These are phyloP conservation scores for Cytospora leucostoma DNA, from an alignment of 2,329 filamentous ascomycete genomes.

Conservation along the genomic window DNA sequence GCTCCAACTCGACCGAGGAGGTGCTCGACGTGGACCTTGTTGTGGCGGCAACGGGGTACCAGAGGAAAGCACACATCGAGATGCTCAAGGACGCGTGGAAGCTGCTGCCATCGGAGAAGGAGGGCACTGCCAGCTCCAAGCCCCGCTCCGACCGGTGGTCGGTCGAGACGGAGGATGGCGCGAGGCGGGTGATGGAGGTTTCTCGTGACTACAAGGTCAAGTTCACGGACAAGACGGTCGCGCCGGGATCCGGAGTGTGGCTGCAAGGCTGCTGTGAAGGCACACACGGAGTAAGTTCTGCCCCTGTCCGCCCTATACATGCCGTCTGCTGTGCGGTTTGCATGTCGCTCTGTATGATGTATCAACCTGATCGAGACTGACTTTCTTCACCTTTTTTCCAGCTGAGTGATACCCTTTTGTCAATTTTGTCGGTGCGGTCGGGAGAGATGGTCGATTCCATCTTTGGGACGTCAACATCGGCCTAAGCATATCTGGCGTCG, in stretches of 20 bases:
- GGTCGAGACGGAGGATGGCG: slow-evolving; percentile 24
- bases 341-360: too few relatives aligned
- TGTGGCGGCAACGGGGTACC: slow-evolving; percentile 86
- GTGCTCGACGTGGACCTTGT: slow-evolving; percentile 75
- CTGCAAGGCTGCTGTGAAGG: slow-evolving; percentile 92
- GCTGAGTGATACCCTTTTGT: slow-evolving; percentile 81
- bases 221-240: slow-evolving; percentile 68
- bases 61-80: slow-evolving; percentile 73
- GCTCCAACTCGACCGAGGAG: slow-evolving; percentile 48
- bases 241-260: slow-evolving; percentile 78
- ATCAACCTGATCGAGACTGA: slow-evolving; percentile 28
- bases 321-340: too few relatives aligned
- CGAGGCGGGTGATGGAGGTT: slow-evolving; percentile 61
- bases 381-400: slow-evolving; percentile 37
- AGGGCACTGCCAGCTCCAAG: slow-evolving; percentile 27
- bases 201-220: slow-evolving; percentile 76
- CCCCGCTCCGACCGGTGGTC: slow-evolving; percentile 23
- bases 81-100: slow-evolving; percentile 69
- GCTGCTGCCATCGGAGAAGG: slow-evolving; percentile 58
- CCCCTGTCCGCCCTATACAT: not conserved
- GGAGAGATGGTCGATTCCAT: slow-evolving; percentile 78
- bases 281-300: slow-evolving; percentile 78
- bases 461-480: slow-evolving; percentile 56
- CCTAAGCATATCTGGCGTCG: slow-evolving; percentile 12
- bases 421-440: slow-evolving; percentile 72